Conservation (phyloP, 495 filamentous ascomycete genomes). For the Echria macrotheca region DNA sequence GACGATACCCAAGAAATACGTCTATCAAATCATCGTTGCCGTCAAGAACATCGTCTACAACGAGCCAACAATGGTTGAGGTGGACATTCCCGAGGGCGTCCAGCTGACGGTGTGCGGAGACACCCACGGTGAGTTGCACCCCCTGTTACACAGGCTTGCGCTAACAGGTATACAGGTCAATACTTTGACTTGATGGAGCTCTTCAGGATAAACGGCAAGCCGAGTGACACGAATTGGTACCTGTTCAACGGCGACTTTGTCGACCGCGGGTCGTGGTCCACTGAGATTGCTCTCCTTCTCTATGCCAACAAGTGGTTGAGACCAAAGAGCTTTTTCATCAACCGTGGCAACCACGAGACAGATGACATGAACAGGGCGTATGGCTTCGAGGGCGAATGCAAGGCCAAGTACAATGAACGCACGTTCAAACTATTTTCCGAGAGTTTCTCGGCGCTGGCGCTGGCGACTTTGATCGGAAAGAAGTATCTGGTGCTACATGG, state of each 20-base stretch:
- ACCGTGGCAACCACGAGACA: slow-evolving; percentile 98
- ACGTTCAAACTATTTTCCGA: slow-evolving; percentile 98
- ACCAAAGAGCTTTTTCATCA: slow-evolving; percentile 85
- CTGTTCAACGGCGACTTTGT: slow-evolving; percentile 99
- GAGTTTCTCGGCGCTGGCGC: slow-evolving; percentile 88
- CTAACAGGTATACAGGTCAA: slow-evolving; percentile 58
- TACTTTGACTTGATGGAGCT: slow-evolving; percentile 96
- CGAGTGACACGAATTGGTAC: slow-evolving; percentile 79
- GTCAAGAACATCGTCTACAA: slow-evolving; percentile 84
- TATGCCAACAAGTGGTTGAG: slow-evolving; percentile 97
- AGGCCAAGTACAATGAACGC: slow-evolving; percentile 93
- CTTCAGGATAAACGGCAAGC: slow-evolving; percentile 84
- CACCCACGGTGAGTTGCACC: slow-evolving; percentile 67
- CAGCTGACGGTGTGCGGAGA: slow-evolving; percentile 94
- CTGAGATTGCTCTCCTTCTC: slow-evolving; percentile 86
- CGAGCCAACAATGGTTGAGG: slow-evolving; percentile 96
- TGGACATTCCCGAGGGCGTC: slow-evolving; percentile 69
- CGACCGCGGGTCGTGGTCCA: slow-evolving; percentile 95
- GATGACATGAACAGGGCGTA: slow-evolving; percentile 99
- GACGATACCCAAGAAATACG: slow-evolving; percentile 92
- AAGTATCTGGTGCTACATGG: slow-evolving; percentile 94
- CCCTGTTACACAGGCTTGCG: not conserved
- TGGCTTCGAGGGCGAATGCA: slow-evolving; percentile 97
- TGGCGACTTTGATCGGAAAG: slow-evolving; percentile 86
- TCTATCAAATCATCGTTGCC: slow-evolving; percentile 87